These are phyloP conservation scores for Mayamaea pseudoterrestris DNA, from an alignment of 108 stramenopile genomes.

Conservation along the genomic window DNA sequence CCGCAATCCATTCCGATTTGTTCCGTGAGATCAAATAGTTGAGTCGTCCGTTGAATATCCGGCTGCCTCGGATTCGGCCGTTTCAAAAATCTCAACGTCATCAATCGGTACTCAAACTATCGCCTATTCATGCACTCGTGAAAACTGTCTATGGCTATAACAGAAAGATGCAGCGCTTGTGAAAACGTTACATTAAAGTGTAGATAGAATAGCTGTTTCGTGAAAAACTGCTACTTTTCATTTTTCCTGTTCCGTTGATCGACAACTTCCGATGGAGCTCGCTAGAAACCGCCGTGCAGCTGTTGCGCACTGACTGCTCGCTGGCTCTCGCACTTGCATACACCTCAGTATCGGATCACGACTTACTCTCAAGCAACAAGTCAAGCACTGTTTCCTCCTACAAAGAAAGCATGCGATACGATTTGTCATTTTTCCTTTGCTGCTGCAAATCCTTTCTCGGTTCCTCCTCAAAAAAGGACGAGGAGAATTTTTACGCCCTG, in stretches of 20 bases:
- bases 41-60: no score
- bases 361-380: no score
- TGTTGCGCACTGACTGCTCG: neutral
- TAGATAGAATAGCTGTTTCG: no score
- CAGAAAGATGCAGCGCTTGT: no score
- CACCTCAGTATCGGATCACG: neutral
- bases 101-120: no score
- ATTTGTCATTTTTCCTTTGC: conserved; percentile 80
- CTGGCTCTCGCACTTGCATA: neutral
- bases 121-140: no score
- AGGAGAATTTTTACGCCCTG: conserved; percentile 65
- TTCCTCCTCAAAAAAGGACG: conserved; percentile 17
- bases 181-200: no score
- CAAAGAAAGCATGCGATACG: conserved; percentile 46
- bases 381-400: no score
- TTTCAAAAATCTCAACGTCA: no score
- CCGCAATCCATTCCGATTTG: conserved; percentile 1
- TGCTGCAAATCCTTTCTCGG: conserved; percentile 83
- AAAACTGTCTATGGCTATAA: no score
- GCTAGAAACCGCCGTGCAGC: neutral
- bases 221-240: conserved; percentile 1
- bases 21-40: no score
- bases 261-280: neutral
- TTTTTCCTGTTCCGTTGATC: neutral
- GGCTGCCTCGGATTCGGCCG: no score